These are phyloP conservation scores for Ophiostoma quercus DNA, from an alignment of 2,329 filamentous ascomycete species.

Conservation along the genomic window DNA sequence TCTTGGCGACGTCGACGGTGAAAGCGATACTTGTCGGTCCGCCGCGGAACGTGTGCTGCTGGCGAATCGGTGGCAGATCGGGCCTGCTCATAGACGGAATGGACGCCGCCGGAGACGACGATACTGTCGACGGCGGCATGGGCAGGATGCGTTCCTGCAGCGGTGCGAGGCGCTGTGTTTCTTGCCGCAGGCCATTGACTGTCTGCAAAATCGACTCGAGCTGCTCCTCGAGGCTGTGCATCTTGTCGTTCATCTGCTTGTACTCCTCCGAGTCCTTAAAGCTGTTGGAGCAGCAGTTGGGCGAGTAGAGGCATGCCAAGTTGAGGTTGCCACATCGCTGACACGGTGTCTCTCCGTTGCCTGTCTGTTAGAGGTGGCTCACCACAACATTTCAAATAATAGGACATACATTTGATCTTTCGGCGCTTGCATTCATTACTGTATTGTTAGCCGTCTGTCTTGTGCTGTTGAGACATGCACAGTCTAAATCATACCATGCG, in stretches of 20 bases:
- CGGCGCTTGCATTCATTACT: conserved; percentile 49
- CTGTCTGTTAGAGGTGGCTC: conserved; percentile 10
- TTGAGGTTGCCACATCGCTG: conserved; percentile 64
- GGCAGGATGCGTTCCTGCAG: conserved; percentile 41
- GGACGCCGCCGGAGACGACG: conserved; percentile 42
- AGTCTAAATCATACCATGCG: conserved; percentile 45
- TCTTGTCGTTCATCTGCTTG: conserved; percentile 70
- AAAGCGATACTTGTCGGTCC: conserved; percentile 75
- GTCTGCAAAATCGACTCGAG: conserved; percentile 71
- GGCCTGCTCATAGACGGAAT: conserved; percentile 42
- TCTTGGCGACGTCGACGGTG: conserved; percentile 80
- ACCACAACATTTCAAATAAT: neutral
- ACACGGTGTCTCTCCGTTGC: conserved; percentile 62
- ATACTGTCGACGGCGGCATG: conserved; percentile 36
- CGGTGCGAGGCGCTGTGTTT: conserved; percentile 43
- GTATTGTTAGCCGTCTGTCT: conserved; percentile 18
- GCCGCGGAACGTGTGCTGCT: conserved; percentile 63
- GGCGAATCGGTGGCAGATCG: conserved; percentile 45
- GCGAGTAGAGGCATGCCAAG: conserved; percentile 36
- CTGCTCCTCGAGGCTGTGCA: conserved; percentile 73
- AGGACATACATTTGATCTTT: conserved; percentile 38
- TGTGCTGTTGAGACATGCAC: neutral
- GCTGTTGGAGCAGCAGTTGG: conserved; percentile 39
- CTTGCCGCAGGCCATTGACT: conserved; percentile 61
- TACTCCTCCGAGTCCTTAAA: conserved; percentile 62